These are phyloP conservation scores for Brassica nigra DNA, from an alignment of 345 rosid species.

Conservation along the genomic window DNA sequence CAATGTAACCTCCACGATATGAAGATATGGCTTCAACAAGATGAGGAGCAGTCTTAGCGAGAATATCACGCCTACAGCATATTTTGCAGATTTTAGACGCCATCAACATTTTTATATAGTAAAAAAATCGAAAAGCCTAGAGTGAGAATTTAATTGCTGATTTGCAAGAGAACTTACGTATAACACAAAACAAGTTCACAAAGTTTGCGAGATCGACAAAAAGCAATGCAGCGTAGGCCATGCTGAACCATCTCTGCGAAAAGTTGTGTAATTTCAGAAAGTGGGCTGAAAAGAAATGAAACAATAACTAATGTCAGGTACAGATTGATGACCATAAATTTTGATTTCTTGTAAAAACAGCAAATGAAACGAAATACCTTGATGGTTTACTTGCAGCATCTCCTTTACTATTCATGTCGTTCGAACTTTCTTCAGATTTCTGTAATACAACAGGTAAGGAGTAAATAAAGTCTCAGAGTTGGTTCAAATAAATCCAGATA, in stretches of 20 bases:
- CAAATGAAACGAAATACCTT: conserved; percentile 44
- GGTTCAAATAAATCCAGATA: background rate
- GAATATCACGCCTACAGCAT: conserved; percentile 69
- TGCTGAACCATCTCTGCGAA: conserved; percentile 97
- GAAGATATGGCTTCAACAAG: conserved; percentile 69
- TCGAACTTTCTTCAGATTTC: conserved; percentile 46
- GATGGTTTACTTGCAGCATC: conserved; percentile 32
- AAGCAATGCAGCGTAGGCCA: conserved; percentile 93
- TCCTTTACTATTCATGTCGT: conserved; percentile 30
- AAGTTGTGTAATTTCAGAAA: conserved; percentile 70
- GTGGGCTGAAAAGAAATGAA: conserved; percentile 59
- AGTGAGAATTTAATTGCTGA: background rate
- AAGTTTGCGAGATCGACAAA: conserved; percentile 88
- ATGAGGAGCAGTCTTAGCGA: conserved; percentile 71
- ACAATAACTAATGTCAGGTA: conserved; percentile 16
- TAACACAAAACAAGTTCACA: conserved; percentile 82
- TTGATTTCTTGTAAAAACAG: conserved; percentile 2
- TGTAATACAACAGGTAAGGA: conserved; percentile 41
- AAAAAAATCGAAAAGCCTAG: background rate
- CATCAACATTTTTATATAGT: conserved; percentile 11
- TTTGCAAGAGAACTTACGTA: conserved; percentile 59
- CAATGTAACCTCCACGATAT: conserved; percentile 88
- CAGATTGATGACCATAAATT: conserved; percentile 11
- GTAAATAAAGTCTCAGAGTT: conserved; percentile 13
- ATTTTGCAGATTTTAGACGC: conserved; percentile 16